phyloP scores from a whole-genome alignment of 1,284 basidiomycete genomes.

The Chondrostereum purpureum region DNA sequence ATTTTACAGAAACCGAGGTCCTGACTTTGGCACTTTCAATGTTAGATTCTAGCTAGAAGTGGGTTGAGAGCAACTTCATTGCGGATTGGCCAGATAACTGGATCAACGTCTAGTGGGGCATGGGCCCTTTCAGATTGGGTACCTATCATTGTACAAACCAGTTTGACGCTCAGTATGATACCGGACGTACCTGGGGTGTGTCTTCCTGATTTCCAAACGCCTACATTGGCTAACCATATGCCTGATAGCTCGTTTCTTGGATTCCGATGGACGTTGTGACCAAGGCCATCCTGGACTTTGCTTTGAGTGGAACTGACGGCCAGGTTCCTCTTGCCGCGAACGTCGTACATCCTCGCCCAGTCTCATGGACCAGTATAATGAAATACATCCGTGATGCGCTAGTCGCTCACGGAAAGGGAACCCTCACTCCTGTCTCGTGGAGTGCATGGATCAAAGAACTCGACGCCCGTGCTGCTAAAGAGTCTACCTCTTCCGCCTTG shows the following conservation, averaged over 20 bases:
- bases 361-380: constrained; percentile 19
- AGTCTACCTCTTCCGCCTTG: not conserved
- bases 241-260: constrained; percentile 22
- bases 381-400: constrained; percentile 14
- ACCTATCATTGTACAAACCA: constrained; percentile 11
- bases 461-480: not conserved
- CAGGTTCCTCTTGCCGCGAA: constrained; percentile 16
- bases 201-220: too few relatives aligned
- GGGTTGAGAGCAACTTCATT: not conserved
- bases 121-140: constrained; percentile 14
- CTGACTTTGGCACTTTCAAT: not conserved
- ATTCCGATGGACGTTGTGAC: constrained; percentile 22
- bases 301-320: constrained; percentile 13
- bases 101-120: constrained; percentile 8
- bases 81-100: constrained; percentile 1
- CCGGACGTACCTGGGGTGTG: constrained; percentile 17
- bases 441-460: not conserved
- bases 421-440: not conserved
- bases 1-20: constrained; percentile 2
- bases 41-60: constrained; percentile 1
- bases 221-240: too few relatives aligned
- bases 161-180: constrained; percentile 14
- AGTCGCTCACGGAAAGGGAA: constrained; percentile 4
- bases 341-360: constrained; percentile 22
- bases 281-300: constrained; percentile 18